Percentiles rank a stretch among this genome's conserved stretches.
These are phyloP conservation scores for Kluyveromyces lactis DNA, from an alignment of 805 yeast species.

Conservation along the genomic window DNA sequence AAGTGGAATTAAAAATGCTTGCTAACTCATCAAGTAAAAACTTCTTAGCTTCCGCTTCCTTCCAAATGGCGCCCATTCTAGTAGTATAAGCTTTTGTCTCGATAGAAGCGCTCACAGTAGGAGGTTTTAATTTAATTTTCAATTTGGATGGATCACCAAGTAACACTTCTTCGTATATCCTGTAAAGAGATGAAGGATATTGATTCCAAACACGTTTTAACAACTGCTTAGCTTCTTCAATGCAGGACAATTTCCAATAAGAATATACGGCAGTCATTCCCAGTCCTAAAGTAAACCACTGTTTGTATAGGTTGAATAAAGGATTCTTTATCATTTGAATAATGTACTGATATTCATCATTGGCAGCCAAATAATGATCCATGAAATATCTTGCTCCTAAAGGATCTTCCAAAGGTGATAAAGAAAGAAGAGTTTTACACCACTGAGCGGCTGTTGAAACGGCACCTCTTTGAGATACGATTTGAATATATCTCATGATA, in stretches of 20 bases:
- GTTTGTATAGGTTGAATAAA: constrained; percentile 44
- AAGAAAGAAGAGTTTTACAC: constrained; percentile 58
- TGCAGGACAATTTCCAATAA: constrained; percentile 36
- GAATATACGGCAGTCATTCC: constrained; percentile 62
- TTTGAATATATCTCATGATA: constrained; percentile 60
- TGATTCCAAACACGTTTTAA: constrained; percentile 42
- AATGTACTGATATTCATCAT: constrained; percentile 57
- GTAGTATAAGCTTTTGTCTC: constrained; percentile 51
- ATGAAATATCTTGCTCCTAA: constrained; percentile 76
- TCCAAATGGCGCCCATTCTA: constrained; percentile 49
- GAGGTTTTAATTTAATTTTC: constrained; percentile 15
- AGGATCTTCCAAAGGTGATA: constrained; percentile 76
- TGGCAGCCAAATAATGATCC: constrained; percentile 64
- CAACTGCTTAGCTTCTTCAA: constrained; percentile 38
- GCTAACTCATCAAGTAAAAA: constrained; percentile 41
- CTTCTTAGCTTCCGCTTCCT: constrained; percentile 35
- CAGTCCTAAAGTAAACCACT: constrained; percentile 69
- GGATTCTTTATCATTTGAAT: constrained; percentile 50
- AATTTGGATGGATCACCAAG: constrained; percentile 14
- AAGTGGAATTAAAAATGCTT: constrained; percentile 14
- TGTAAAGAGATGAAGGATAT: constrained; percentile 44
- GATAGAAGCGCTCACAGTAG: constrained; percentile 8
- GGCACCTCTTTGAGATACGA: constrained; percentile 70
- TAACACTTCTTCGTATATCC: constrained; percentile 18
- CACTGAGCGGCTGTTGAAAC: constrained; percentile 69